These are phyloP conservation scores for Pythium biforme DNA, from an alignment of 352 stramenopile species.

Conservation along the genomic window DNA sequence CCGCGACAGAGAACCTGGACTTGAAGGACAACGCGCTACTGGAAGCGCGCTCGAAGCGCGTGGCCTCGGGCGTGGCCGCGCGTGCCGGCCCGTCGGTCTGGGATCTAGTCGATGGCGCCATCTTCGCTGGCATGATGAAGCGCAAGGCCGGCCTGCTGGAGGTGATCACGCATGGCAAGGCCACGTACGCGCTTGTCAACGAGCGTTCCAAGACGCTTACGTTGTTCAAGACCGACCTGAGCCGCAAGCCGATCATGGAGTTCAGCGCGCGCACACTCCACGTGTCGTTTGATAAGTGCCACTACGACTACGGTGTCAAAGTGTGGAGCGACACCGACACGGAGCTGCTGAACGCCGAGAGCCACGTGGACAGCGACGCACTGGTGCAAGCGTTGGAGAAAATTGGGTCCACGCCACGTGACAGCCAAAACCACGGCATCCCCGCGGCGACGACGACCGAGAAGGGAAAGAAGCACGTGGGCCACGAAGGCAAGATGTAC, in stretches of 20 bases:
- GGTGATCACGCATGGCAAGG: slow-evolving; percentile 55
- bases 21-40: slow-evolving; percentile 46
- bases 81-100: slow-evolving; percentile 27
- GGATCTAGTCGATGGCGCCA: slow-evolving; percentile 17
- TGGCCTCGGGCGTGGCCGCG: slow-evolving; percentile 36
- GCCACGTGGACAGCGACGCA: slow-evolving; percentile 38
- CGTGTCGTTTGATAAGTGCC: slow-evolving; percentile 15
- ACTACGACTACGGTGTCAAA: slow-evolving; percentile 41
- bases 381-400: slow-evolving; percentile 38
- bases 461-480: too few species aligned
- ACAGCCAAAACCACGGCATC: too few species aligned
- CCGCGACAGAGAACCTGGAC: slow-evolving; percentile 34
- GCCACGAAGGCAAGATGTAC: too few species aligned
- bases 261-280: slow-evolving; percentile 20
- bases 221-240: slow-evolving; percentile 34
- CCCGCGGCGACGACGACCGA: too few species aligned
- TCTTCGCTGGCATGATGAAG: slow-evolving; percentile 37
- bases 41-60: slow-evolving; percentile 31
- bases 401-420: too few species aligned
- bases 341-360: slow-evolving; percentile 32
- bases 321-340: slow-evolving; percentile 31
- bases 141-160: slow-evolving; percentile 53
- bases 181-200: slow-evolving; percentile 49
- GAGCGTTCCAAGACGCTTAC: slow-evolving; percentile 39
- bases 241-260: slow-evolving; percentile 29